phyloP scores from a whole-genome alignment of 192 early-diverging fungal genomes.

The Linnemannia hyalina region DNA sequence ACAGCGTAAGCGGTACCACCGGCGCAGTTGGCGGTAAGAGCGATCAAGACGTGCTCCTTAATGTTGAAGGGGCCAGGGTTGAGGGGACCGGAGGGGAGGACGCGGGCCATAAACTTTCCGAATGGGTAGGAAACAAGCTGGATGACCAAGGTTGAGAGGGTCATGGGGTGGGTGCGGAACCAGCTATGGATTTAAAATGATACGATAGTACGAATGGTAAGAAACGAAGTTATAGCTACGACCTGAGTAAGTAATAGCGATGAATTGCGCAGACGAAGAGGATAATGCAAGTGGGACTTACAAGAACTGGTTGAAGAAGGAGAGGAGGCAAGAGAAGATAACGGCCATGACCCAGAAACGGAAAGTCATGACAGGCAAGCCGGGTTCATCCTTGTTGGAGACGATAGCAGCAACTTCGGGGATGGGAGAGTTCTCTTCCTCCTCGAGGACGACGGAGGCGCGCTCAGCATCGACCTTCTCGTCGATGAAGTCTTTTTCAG shows the following conservation, averaged over 20 bases:
- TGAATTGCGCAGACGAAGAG: neutral
- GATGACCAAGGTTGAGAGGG: conserved; percentile 43
- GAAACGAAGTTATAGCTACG: neutral
- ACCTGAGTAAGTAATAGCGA: neutral
- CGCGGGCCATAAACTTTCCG: conserved; percentile 49
- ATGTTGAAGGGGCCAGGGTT: conserved; percentile 68
- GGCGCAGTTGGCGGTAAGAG: conserved; percentile 65
- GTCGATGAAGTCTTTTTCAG: conserved; percentile 2
- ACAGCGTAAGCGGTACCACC: conserved; percentile 68
- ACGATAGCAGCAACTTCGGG: conserved; percentile 22
- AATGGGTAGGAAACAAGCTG: conserved; percentile 47
- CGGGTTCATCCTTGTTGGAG: conserved; percentile 46
- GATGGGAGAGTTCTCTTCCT: conserved; percentile 29
- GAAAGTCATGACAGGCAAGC: conserved; percentile 58
- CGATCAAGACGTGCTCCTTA: conserved; percentile 78
- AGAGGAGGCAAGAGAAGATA: neutral
- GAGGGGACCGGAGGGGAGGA: conserved; percentile 65
- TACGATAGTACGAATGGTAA: neutral
- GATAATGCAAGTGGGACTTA: too few relatives aligned
- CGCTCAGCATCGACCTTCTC: conserved; percentile 12
- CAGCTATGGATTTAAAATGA: conserved; percentile 1
- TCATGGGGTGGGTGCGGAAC: conserved; percentile 40
- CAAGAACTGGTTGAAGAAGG: conserved; percentile 2
- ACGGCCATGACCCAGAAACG: conserved; percentile 56
- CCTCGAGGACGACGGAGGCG: conserved; percentile 1